Base-by-base conservation (phyloP, 176 grass and related monocot species). In the Bothriochloa decipiens region DNA sequence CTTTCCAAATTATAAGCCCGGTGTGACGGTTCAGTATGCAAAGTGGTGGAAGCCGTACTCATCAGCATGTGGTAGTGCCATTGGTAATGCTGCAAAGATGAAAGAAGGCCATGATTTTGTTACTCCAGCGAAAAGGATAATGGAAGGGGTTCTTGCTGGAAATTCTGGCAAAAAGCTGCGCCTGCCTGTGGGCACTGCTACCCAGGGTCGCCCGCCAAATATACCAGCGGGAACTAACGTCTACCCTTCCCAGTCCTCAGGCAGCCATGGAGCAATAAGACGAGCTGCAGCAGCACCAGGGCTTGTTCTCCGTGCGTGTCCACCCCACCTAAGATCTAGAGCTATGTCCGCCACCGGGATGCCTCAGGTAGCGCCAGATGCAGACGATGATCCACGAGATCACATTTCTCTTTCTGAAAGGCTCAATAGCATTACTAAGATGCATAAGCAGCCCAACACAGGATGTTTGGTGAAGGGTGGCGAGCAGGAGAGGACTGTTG, bases 11-110 rank as follows among this genome's bases (percentile, higher is more conserved):
- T 65, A 68, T 27, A 66, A 90, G 77, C 85, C 85, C 6, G 72
- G 43, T 45, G 65, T 90, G 35, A 90, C 86, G 1, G 58, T 66
- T 12, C 17, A 79, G 42, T 90, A 92, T 78, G 66, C 69, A 22
- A 68, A 62, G 32, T 95, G 93, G 93, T 95, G 93, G 88, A 76
- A 86, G 62, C 65, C 29, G 28, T 76, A 95, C 60, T 69, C 53
- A 29, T 90, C 58, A 36, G 41, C 76, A 74, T 50, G 25, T 16
- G 8, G 15, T 50, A 18, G 26, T 74, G 71, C 3, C 26, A 4
- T 32, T 50, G 43, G 15, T 74, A 50, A 74, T 74, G 15, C 26
- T 50, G 15, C 43, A 50, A 29, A 50, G 71, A 32, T 27, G 25
- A 74, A 74, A 74, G 71, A 74, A 32, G 8, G 14, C 43, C 15